Percentiles rank a stretch among this genome's conserved stretches.
phyloP scores from a whole-genome alignment of 1,139 yeast genomes.

The Hyphopichia khmerensis region DNA sequence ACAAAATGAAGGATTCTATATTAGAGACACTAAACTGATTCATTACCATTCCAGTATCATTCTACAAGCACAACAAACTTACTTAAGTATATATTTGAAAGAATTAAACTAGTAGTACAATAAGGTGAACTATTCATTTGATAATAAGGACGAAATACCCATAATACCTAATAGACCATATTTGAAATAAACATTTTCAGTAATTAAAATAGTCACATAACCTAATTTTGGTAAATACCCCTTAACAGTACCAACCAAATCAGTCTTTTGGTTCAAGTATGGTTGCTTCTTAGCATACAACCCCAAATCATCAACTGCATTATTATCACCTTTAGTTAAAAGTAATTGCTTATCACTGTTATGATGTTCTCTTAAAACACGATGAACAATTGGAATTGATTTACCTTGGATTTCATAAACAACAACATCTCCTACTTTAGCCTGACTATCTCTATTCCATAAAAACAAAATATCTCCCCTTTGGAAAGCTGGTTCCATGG shows the following conservation, averaged over 20 bases:
- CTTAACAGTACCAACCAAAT: conserved; percentile 86
- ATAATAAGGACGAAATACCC: conserved; percentile 55
- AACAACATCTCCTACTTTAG: conserved; percentile 89
- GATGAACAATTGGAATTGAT: conserved; percentile 90
- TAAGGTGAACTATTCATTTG: conserved; percentile 33
- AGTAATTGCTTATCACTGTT: conserved; percentile 61
- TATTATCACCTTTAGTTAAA: conserved; percentile 95
- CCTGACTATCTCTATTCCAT: conserved; percentile 75
- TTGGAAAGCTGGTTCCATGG: conserved; percentile 99
- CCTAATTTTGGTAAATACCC: conserved; percentile 93
- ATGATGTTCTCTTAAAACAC: conserved; percentile 84
- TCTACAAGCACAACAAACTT: too few species aligned
- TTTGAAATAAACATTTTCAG: conserved; percentile 83
- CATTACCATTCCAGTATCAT: too few species aligned
- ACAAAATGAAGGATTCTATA: too few species aligned
- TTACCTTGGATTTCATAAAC: conserved; percentile 87
- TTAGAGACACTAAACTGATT: too few species aligned
- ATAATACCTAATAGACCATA: conserved; percentile 67
- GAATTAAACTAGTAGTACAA: neutral
- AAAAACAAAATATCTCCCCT: conserved; percentile 91
- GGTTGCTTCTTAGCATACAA: conserved; percentile 75
- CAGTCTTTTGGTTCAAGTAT: conserved; percentile 73
- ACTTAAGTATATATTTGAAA: neutral
- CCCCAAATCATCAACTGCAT: conserved; percentile 86
- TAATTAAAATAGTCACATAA: conserved; percentile 83